A percentile compares a stretch with the other conserved stretches of the same genome.
These are phyloP conservation scores for Pontederia paniculata DNA, from an alignment of 176 grass and related monocot genomes.

Conservation along the genomic window DNA sequence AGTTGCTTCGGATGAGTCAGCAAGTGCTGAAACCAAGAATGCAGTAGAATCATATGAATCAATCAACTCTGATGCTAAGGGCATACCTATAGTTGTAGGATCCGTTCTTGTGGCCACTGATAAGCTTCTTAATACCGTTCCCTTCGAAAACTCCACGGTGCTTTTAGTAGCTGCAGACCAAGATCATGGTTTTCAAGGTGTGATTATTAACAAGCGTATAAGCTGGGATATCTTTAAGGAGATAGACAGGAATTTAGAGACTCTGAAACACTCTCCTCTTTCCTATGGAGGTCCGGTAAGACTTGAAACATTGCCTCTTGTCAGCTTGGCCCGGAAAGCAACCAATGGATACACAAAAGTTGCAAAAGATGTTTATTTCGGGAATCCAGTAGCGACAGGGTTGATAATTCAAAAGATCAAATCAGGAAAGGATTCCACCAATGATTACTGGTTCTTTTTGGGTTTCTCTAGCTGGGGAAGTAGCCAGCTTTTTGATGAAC, in stretches of 20 bases:
- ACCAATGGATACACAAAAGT: slow-evolving; percentile 50
- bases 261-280: slow-evolving; percentile 42
- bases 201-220: slow-evolving; percentile 78
- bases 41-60: slow-evolving; percentile 15
- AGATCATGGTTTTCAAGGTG: slow-evolving; percentile 51
- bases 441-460: slow-evolving; percentile 74
- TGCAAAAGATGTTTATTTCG: slow-evolving; percentile 49
- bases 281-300: slow-evolving; percentile 79
- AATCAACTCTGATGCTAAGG: slow-evolving; percentile 7
- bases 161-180: slow-evolving; percentile 52
- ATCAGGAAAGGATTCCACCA: slow-evolving; percentile 26
- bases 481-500: slow-evolving; percentile 63
- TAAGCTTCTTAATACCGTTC: slow-evolving; percentile 34
- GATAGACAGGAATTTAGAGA: slow-evolving; percentile 39
- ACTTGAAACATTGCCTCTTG: slow-evolving; percentile 53
- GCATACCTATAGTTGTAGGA: slow-evolving; percentile 27
- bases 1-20: background rate
- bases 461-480: slow-evolving; percentile 66
- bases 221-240: slow-evolving; percentile 69
- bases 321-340: slow-evolving; percentile 49
- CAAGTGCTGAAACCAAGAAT: slow-evolving; percentile 3
- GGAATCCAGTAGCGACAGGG: slow-evolving; percentile 45
- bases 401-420: slow-evolving; percentile 33
- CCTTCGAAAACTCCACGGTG: slow-evolving; percentile 57
- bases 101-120: slow-evolving; percentile 52